Evolutionary conservation across 2,329 filamentous ascomycete species (phyloP).

Genomic region (Fusarium sp.): DNA sequence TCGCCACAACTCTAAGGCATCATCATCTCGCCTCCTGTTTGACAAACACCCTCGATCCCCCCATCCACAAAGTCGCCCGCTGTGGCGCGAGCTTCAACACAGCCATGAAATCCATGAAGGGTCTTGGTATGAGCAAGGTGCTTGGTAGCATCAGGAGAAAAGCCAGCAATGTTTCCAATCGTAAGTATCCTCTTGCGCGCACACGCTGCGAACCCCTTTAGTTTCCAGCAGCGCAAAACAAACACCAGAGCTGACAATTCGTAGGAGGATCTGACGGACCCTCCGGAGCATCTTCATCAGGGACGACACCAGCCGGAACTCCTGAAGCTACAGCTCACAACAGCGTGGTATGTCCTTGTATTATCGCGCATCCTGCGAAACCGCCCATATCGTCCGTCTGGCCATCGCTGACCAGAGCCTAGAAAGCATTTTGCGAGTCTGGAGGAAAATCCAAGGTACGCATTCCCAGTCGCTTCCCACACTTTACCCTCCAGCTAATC

Average conservation of each 20-base stretch:
- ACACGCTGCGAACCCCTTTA: neutral
- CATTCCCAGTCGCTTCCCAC: neutral
- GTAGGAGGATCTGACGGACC: slow-evolving; percentile 35
- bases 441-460: slow-evolving; percentile 69
- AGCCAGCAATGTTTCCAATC: slow-evolving; percentile 49
- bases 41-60: slow-evolving; percentile 7
- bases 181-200: slow-evolving; percentile 34
- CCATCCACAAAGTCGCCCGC: slow-evolving; percentile 26
- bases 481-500: slow-evolving; percentile 13
- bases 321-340: slow-evolving; percentile 75
- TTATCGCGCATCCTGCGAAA: slow-evolving; percentile 14
- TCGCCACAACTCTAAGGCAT: neutral
- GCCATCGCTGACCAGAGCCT: slow-evolving; percentile 38
- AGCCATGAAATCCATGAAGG: slow-evolving; percentile 62
- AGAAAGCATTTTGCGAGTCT: slow-evolving; percentile 87
- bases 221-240: slow-evolving; percentile 10
- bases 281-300: slow-evolving; percentile 48
- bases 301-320: slow-evolving; percentile 61
- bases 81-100: slow-evolving; percentile 42
- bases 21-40: slow-evolving; percentile 18
- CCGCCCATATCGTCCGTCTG: slow-evolving; percentile 13
- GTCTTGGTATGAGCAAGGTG: slow-evolving; percentile 68
- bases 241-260: slow-evolving; percentile 9
- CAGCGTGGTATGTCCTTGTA: slow-evolving; percentile 70
- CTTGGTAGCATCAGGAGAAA: slow-evolving; percentile 67